Evolutionary conservation across 306 rosid species (phyloP).

Genomic region (Rosa multiflora): DNA sequence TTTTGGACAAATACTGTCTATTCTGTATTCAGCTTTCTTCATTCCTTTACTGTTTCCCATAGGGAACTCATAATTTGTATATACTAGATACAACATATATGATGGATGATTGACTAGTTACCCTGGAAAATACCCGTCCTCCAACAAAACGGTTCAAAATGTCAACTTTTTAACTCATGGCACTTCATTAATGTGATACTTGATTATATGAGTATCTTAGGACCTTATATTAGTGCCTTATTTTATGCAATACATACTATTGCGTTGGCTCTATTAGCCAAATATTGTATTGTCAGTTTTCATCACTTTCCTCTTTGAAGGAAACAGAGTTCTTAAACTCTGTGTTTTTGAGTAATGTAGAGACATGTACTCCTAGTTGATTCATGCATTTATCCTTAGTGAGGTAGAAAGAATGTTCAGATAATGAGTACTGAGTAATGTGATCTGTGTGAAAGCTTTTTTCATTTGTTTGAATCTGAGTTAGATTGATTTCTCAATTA

Average conservation of each 20-base stretch:
- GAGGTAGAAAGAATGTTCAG: slow-evolving; percentile 13
- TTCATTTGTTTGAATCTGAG: too few relatives aligned
- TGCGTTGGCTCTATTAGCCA: neutral
- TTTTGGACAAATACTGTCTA: too few relatives aligned
- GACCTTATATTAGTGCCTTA: neutral
- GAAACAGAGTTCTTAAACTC: neutral
- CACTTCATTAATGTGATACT: slow-evolving; percentile 11
- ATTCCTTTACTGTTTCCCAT: slow-evolving; percentile 30
- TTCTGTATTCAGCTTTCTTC: slow-evolving; percentile 25
- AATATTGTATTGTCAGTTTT: neutral
- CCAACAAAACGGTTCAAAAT: slow-evolving; percentile 78
- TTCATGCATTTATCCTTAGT: neutral
- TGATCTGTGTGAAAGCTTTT: slow-evolving; percentile 17
- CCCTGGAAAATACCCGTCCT: slow-evolving; percentile 54
- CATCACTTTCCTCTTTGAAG: neutral
- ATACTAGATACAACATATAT: slow-evolving; percentile 34
- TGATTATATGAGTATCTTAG: slow-evolving; percentile 22
- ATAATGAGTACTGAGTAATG: slow-evolving; percentile 15
- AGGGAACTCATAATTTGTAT: slow-evolving; percentile 43
- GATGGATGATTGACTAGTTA: slow-evolving; percentile 45
- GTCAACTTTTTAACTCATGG: slow-evolving; percentile 55
- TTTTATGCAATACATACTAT: neutral
- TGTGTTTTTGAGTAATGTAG: neutral
- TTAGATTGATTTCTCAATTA: too few relatives aligned
- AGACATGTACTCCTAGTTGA: slow-evolving; percentile 18